These are phyloP conservation scores for Phascolomyces articulosus DNA, from an alignment of 371 early-diverging fungal genomes.

Conservation along the genomic window DNA sequence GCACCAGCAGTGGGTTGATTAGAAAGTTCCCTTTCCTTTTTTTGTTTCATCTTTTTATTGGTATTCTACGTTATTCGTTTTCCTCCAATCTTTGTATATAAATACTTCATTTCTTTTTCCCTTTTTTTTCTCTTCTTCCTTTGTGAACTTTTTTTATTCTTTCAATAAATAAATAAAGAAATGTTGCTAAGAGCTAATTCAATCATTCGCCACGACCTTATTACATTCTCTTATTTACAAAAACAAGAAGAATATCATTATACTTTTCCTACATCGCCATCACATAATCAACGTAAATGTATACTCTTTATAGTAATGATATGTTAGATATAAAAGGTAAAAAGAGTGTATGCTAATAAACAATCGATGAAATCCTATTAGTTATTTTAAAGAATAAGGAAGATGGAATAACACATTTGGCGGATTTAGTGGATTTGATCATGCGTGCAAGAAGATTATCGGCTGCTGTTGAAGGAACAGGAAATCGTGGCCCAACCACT, in stretches of 20 bases:
- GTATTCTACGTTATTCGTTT: too few species aligned
- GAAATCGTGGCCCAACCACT: background rate
- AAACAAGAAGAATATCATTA: background rate
- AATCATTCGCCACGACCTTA: constrained; percentile 1
- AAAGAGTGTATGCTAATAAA: too few species aligned
- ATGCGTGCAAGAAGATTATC: constrained; percentile 8
- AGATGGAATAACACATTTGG: background rate
- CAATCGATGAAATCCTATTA: background rate
- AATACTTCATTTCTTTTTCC: background rate
- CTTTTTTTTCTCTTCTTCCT: background rate
- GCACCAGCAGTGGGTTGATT: too few species aligned
- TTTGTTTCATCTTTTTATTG: too few species aligned
- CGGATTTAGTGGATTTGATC: constrained; percentile 5
- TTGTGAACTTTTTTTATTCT: background rate
- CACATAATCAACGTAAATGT: too few species aligned
- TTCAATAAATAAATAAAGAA: background rate
- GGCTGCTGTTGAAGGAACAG: background rate
- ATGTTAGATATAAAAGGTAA: too few species aligned
- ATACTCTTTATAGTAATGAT: too few species aligned
- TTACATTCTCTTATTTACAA: background rate
- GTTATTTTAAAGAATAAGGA: background rate
- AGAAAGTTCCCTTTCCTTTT: too few species aligned
- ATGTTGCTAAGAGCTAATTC: constrained; percentile 12
- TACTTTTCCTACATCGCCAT: too few species aligned
- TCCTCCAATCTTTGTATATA: too few species aligned